These are phyloP conservation scores for Diplocarpon mali DNA, from an alignment of 2,329 filamentous ascomycete genomes.

Conservation along the genomic window DNA sequence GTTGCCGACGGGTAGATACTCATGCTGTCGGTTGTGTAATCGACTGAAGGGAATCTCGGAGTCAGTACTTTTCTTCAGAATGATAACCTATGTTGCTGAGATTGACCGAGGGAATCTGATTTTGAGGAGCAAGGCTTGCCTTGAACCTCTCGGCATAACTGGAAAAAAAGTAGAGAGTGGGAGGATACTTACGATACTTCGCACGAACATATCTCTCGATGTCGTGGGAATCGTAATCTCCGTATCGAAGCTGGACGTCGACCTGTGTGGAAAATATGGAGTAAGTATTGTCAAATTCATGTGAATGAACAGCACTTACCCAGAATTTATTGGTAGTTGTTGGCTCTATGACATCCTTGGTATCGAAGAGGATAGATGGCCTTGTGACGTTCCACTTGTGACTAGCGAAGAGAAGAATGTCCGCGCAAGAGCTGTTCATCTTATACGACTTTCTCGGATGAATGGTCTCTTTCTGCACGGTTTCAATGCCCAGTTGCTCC, in stretches of 20 bases:
- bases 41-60: slow-evolving; percentile 34
- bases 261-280: slow-evolving; percentile 29
- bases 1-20: slow-evolving; percentile 97
- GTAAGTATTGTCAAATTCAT: too few relatives aligned
- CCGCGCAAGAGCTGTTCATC: slow-evolving; percentile 99
- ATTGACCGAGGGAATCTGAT: too few relatives aligned
- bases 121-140: too few relatives aligned
- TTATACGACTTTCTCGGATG: slow-evolving; percentile 99
- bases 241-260: slow-evolving; percentile 91
- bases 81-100: too few relatives aligned
- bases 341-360: slow-evolving; percentile 86
- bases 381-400: slow-evolving; percentile 98
- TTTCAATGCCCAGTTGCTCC: slow-evolving; percentile 91
- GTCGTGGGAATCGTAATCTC: slow-evolving; percentile 97
- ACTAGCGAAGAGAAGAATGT: slow-evolving; percentile 91
- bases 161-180: too few relatives aligned
- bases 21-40: slow-evolving; percentile 98
- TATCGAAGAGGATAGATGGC: slow-evolving; percentile 88
- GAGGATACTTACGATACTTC: slow-evolving; percentile 52
- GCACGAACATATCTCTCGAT: slow-evolving; percentile 96
- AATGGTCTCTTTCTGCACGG: slow-evolving; percentile 97
- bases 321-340: slow-evolving; percentile 99
- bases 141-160: too few relatives aligned
- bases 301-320: slow-evolving; percentile 28
- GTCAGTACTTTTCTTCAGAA: too few relatives aligned